Evolutionary conservation across 2,329 filamentous ascomycete genomes (phyloP).

Genomic region (Paracoccidioides lutzii): DNA sequence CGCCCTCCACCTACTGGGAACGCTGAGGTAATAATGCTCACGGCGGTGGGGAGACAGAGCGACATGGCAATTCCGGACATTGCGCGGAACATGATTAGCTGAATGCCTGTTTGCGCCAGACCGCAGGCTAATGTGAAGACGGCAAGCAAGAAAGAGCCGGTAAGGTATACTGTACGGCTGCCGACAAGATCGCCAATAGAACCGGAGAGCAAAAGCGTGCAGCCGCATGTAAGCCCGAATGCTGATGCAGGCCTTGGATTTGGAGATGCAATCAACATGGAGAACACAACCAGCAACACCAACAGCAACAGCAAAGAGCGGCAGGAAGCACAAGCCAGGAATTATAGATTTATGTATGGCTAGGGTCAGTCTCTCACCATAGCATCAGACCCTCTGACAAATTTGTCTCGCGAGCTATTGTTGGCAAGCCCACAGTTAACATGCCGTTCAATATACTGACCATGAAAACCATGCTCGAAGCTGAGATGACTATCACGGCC

Average conservation of each 20-base stretch:
- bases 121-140: slow-evolving; percentile 32
- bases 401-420: slow-evolving; percentile 14
- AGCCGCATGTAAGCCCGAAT: slow-evolving; percentile 32
- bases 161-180: slow-evolving; percentile 32
- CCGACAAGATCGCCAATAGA: slow-evolving; percentile 39
- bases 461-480: slow-evolving; percentile 12
- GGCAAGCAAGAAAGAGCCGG: slow-evolving; percentile 31
- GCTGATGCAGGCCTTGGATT: slow-evolving; percentile 14
- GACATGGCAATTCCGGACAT: slow-evolving; percentile 34
- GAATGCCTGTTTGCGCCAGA: slow-evolving; percentile 21
- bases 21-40: slow-evolving; percentile 35
- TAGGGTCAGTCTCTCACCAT: slow-evolving; percentile 10
- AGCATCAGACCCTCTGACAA: slow-evolving; percentile 14
- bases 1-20: slow-evolving; percentile 33
- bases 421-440: slow-evolving; percentile 14
- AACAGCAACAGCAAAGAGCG: no score
- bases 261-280: not conserved
- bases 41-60: slow-evolving; percentile 34
- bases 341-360: not conserved
- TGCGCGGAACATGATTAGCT: slow-evolving; percentile 36
- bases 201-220: slow-evolving; percentile 36
- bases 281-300: not conserved
- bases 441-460: slow-evolving; percentile 13
- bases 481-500: slow-evolving; percentile 8
- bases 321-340: no score